Conservation (phyloP, 345 rosid genomes). For the Triadica sebifera region DNA sequence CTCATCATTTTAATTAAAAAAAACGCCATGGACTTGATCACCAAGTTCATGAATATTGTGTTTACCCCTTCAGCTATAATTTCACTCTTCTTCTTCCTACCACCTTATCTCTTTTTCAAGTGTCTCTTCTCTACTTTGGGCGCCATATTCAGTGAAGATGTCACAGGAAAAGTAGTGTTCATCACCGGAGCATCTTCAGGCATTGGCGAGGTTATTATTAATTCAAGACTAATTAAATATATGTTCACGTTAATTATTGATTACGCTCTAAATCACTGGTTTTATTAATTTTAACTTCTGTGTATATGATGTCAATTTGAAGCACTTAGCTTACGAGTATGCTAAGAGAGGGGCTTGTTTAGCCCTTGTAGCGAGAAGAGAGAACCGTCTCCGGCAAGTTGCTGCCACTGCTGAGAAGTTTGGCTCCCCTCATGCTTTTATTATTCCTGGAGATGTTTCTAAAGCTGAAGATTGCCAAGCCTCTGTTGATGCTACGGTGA, state of each 20-base stretch:
- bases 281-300: not conserved
- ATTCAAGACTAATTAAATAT: not conserved
- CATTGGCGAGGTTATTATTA: slow-evolving; percentile 52
- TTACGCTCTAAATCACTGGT: not conserved
- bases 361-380: slow-evolving; percentile 41
- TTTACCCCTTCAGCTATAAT: slow-evolving; percentile 26
- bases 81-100: slow-evolving; percentile 41
- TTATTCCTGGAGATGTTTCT: slow-evolving; percentile 30
- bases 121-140: slow-evolving; percentile 20
- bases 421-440: slow-evolving; percentile 35
- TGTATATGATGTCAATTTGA: not conserved
- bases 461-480: slow-evolving; percentile 30
- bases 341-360: slow-evolving; percentile 37
- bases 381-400: slow-evolving; percentile 24
- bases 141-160: slow-evolving; percentile 38
- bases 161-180: slow-evolving; percentile 61
- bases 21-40: slow-evolving; percentile 33
- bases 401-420: slow-evolving; percentile 25
- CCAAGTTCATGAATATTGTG: slow-evolving; percentile 32
- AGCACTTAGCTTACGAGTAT: slow-evolving; percentile 45
- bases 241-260: not conserved
- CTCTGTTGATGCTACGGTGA: slow-evolving; percentile 16
- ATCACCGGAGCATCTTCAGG: slow-evolving; percentile 72
- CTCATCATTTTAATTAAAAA: not conserved
- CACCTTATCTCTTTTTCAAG: slow-evolving; percentile 41